Percentiles rank a stretch among this genome's conserved stretches.
Conservation (phyloP, 345 rosid genomes). For the Eucalyptus regnans region DNA sequence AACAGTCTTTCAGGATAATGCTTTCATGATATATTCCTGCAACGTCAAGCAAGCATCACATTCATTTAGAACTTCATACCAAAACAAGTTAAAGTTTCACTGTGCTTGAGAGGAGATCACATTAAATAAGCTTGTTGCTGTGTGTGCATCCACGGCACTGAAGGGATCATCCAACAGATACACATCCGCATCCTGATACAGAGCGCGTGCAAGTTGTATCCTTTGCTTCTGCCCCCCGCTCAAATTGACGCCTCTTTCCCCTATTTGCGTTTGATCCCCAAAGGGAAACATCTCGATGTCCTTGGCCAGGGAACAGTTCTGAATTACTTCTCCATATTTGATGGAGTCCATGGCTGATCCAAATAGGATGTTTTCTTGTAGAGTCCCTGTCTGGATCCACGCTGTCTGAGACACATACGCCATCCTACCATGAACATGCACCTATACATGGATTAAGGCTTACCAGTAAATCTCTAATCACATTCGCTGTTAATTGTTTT, state of each 20-base stretch:
- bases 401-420: slow-evolving; percentile 48
- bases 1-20: slow-evolving; percentile 32
- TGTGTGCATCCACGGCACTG: slow-evolving; percentile 56
- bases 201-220: slow-evolving; percentile 42
- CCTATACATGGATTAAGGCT: slow-evolving; percentile 3
- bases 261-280: slow-evolving; percentile 37
- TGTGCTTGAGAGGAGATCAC: not conserved
- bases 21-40: slow-evolving; percentile 42
- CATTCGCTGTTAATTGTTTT: not conserved
- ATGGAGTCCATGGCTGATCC: slow-evolving; percentile 23
- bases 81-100: not conserved
- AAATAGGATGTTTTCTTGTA: slow-evolving; percentile 39
- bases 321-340: slow-evolving; percentile 22
- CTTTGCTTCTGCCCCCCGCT: slow-evolving; percentile 53
- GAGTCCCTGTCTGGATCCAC: slow-evolving; percentile 40
- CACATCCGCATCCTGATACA: slow-evolving; percentile 42
- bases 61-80: not conserved
- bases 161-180: slow-evolving; percentile 56
- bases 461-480: not conserved
- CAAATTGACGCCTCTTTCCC: slow-evolving; percentile 45
- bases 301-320: slow-evolving; percentile 24
- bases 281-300: slow-evolving; percentile 33
- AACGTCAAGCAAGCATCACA: not conserved
- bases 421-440: slow-evolving; percentile 18
- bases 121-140: slow-evolving; percentile 30